Evolutionary conservation across 2,329 filamentous ascomycete genomes (phyloP), one percentile per base, ranked within the genome.

Genomic region (Ascochyta clinopodiicola): DNA sequence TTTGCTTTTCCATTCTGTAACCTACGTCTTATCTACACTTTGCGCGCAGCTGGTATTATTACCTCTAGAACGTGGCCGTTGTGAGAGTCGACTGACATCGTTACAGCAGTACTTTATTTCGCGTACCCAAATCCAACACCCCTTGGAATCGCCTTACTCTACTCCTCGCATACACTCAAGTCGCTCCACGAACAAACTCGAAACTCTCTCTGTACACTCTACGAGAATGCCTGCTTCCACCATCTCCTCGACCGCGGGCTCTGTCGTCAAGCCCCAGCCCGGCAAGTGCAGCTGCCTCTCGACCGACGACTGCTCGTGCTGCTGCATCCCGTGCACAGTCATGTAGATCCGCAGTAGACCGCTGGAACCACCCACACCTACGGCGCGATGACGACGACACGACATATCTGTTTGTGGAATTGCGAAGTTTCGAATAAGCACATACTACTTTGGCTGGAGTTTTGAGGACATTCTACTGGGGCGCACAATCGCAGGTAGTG

Each of bases 301-400:
- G 51, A 69, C 64, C 31, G 69, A 70, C 24, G 68, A 70, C 43
- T 73, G 71, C 63, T 61, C 58, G 38, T 74, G 66, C 65, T 75
- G 72, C 67, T 63, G 59, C 59, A 68, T 75, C 36, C 73, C 73
- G 5, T 75, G 73, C 58, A 73, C 70, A 0, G 72, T 75, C 45
- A 75, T 75, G 72, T 75, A 66, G 56, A 64, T 8, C 22, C 3
- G 15, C 22, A 12, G n/a, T 7, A 19, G 15, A 12, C 19, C 9
- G 15, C 9, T 19, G 15, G 32, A 6, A 13, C 2, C 4, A 44
- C 7, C 32, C 5, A 17, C n/a, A 17, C 25, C 7, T 12, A 32
- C n/a, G 25, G 24, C 15, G 39, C 12, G 8, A 32, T 44, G 4
- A 51, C 29, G 45, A 48, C 25, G 44, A 49, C 27, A 51, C 25